Conservation (phyloP, 495 filamentous ascomycete species). For the Entonaema liquescens region DNA sequence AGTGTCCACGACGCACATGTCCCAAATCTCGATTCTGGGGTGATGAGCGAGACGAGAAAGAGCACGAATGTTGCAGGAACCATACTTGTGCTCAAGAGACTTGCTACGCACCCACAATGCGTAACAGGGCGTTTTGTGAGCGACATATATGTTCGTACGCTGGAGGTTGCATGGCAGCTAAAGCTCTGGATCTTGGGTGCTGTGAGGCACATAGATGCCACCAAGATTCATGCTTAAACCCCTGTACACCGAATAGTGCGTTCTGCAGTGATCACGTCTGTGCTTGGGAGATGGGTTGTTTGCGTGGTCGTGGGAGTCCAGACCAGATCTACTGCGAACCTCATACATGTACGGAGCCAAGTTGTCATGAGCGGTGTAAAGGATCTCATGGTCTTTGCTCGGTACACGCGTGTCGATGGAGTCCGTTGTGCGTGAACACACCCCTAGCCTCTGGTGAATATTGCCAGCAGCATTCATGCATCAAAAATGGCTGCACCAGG, state of each 20-base stretch:
- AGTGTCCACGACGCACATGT: slow-evolving; percentile 32
- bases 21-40: slow-evolving; percentile 29
- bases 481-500: slow-evolving; percentile 20
- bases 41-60: slow-evolving; percentile 6
- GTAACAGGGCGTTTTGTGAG: slow-evolving; percentile 31
- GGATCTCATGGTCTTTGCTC: slow-evolving; percentile 25
- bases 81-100: slow-evolving; percentile 27
- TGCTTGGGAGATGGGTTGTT: slow-evolving; percentile 28
- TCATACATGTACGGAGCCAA: slow-evolving; percentile 26
- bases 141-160: slow-evolving; percentile 26
- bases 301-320: slow-evolving; percentile 16
- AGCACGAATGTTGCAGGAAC: slow-evolving; percentile 30
- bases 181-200: slow-evolving; percentile 14
- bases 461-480: slow-evolving; percentile 29
- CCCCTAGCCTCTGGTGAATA: slow-evolving; percentile 23
- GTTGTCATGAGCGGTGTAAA: slow-evolving; percentile 28
- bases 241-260: slow-evolving; percentile 21
- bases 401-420: slow-evolving; percentile 33
- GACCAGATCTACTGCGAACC: slow-evolving; percentile 31
- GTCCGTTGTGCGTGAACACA: slow-evolving; percentile 12
- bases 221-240: slow-evolving; percentile 11
- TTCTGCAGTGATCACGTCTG: slow-evolving; percentile 34
- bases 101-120: slow-evolving; percentile 19
- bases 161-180: slow-evolving; percentile 16
- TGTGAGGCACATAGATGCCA: slow-evolving; percentile 27